Percentiles rank a stretch among this genome's conserved stretches.
These are phyloP conservation scores for Zoysia japonica DNA, from an alignment of 176 grass and related monocot species.

Conservation along the genomic window DNA sequence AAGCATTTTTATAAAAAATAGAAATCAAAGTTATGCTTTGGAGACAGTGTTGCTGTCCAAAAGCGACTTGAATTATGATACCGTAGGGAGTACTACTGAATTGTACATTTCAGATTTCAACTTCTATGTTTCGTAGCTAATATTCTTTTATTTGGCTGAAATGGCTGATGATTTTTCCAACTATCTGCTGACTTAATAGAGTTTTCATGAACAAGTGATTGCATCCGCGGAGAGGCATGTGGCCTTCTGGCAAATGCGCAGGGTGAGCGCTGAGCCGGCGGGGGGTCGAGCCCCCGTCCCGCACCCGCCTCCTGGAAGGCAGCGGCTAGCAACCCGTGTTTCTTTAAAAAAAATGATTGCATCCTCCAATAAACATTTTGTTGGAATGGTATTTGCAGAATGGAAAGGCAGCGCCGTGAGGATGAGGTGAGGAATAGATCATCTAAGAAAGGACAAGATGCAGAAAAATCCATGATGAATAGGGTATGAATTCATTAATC, in stretches of 20 bases:
- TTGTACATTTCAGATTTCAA: slow-evolving; percentile 6
- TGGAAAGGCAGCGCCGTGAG: slow-evolving; percentile 79
- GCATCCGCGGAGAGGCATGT: too few species aligned
- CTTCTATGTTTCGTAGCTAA: neutral
- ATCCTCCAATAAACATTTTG: neutral
- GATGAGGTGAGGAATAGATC: slow-evolving; percentile 76
- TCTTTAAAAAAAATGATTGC: neutral
- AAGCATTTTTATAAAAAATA: too few species aligned
- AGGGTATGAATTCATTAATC: slow-evolving; percentile 47
- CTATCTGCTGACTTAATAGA: neutral
- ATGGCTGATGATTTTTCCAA: slow-evolving; percentile 26
- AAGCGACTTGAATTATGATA: too few species aligned
- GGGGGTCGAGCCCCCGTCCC: too few species aligned
- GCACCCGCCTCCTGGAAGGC: too few species aligned
- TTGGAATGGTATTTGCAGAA: slow-evolving; percentile 38
- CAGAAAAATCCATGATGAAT: slow-evolving; percentile 64
- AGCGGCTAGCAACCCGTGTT: too few species aligned
- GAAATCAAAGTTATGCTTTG: too few species aligned
- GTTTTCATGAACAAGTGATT: slow-evolving; percentile 12
- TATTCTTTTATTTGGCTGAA: neutral
- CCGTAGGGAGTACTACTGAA: neutral
- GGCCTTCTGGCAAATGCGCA: neutral
- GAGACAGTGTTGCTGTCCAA: too few species aligned
- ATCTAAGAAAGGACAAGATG: slow-evolving; percentile 82
- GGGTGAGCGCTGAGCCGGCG: too few species aligned